Base-by-base conservation (phyloP, 2,329 filamentous ascomycete genomes). In the Epichloe elymi region DNA sequence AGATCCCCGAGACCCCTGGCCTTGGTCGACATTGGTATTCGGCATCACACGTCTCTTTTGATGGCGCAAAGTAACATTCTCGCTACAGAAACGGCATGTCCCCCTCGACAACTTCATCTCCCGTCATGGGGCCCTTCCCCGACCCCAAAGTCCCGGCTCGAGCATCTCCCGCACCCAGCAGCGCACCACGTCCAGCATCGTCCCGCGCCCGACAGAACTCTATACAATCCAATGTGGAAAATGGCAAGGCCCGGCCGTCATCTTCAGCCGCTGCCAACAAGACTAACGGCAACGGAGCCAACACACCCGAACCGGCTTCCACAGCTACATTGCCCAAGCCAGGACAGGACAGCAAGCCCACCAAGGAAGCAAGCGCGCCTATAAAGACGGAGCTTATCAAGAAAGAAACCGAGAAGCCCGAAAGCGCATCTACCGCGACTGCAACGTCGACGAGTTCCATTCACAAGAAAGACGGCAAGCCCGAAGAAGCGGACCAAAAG, bases 131-230 rank as follows among this genome's bases (percentile, higher is more conserved):
- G 46, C 78, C 76, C n/a, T 79, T 88, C 53, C 76, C 80, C 26
- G 86, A 88, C 58, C 71, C 69, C 2, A 75, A 75, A 56, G 74
- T 68, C 57, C 67, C 65, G 49, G 71, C 64, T 58, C 74, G 70
- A 55, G 72, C 61, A 50, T 86, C 83, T 40, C 84, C 85, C 30
- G 79, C 75, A 8, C 82, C 82, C 4, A 66, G 69, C 45, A 68
- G 69, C 53, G 66, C 70, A 33, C 70, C 79, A 52, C 79, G 84
- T 42, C 83, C 86, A 12, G 74, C 79, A 48, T 82, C 83, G 5
- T 81, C 85, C 5, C 80, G 88, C 57, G 80, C 81, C 38, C 82
- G 88, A 60, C 87, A 89, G 62, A 90, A 85, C 61, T 87, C 86
- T 15, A 76, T 79, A 50, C 78, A 80, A 52, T 76, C 78, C n/a